Conservation (phyloP, 176 grass and related monocot genomes). For the Carex pumila region DNA sequence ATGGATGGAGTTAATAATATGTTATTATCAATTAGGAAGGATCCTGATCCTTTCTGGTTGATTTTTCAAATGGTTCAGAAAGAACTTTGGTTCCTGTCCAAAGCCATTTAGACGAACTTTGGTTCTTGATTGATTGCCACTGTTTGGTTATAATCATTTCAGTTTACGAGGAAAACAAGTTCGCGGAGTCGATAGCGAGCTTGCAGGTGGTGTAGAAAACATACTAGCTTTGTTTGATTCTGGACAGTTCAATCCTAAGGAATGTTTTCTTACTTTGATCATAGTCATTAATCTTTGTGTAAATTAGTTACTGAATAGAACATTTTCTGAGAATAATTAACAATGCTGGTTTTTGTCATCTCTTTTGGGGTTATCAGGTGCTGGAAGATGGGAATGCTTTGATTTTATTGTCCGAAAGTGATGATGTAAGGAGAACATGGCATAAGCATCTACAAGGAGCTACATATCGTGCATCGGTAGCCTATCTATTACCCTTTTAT, state of each 20-base stretch:
- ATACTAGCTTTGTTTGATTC: slow-evolving; percentile 76
- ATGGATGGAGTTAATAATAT: neutral
- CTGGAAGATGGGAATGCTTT: slow-evolving; percentile 78
- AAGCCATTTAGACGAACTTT: neutral
- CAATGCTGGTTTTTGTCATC: slow-evolving; percentile 11
- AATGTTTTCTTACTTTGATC: slow-evolving; percentile 23
- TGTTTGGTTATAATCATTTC: slow-evolving; percentile 27
- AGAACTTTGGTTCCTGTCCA: neutral
- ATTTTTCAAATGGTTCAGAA: neutral
- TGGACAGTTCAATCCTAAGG: slow-evolving; percentile 89
- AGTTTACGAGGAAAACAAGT: slow-evolving; percentile 95
- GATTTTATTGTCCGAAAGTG: slow-evolving; percentile 68
- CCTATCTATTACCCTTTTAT: slow-evolving; percentile 13
- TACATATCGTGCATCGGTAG: slow-evolving; percentile 98
- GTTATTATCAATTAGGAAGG: neutral
- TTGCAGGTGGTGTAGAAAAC: slow-evolving; percentile 76
- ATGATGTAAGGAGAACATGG: slow-evolving; percentile 67
- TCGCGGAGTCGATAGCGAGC: slow-evolving; percentile 54
- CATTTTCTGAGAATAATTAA: neutral
- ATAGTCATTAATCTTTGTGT: neutral
- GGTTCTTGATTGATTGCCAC: neutral
- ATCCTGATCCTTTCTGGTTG: neutral
- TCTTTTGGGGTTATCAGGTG: slow-evolving; percentile 39
- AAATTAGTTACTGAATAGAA: neutral
- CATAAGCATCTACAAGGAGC: slow-evolving; percentile 80